Evolutionary conservation across 2,329 filamentous ascomycete species (phyloP).

Genomic region (Pezicula rhizophila): DNA sequence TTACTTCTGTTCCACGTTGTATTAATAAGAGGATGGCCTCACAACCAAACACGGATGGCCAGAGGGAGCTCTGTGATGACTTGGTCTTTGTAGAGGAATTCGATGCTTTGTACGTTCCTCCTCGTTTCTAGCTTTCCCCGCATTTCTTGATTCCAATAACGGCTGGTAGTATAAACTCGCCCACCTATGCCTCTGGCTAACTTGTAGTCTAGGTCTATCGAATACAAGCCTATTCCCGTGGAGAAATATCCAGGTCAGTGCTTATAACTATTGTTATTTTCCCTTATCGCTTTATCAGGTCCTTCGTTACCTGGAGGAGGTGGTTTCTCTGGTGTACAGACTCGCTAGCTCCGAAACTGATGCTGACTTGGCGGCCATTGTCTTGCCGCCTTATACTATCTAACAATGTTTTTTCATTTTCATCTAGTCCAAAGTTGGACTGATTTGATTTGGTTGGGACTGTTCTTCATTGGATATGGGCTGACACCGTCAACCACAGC

Average conservation of each 20-base stretch:
- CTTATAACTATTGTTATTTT: background rate
- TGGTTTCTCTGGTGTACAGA: too few species aligned
- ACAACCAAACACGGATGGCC: background rate
- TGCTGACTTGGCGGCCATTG: too few species aligned
- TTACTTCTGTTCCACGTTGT: too few species aligned
- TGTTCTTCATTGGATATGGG: background rate
- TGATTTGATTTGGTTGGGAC: too few species aligned
- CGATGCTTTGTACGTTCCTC: slow-evolving; percentile 6
- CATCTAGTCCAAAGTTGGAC: too few species aligned
- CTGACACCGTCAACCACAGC: slow-evolving; percentile 26
- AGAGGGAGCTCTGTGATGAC: slow-evolving; percentile 1
- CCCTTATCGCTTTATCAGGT: background rate
- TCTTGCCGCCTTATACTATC: too few species aligned
- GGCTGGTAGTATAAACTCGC: too few species aligned
- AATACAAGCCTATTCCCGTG: background rate
- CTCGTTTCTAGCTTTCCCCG: background rate
- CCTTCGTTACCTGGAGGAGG: background rate
- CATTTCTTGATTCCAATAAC: background rate
- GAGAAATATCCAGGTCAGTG: slow-evolving; percentile 7
- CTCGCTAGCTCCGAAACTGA: too few species aligned
- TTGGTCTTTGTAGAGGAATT: slow-evolving; percentile 7
- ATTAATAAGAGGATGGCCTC: background rate
- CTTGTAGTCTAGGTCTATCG: background rate
- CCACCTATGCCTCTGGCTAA: background rate
- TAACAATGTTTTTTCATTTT: too few species aligned